Evolutionary conservation across 345 rosid species (phyloP).

Genomic region (Eucalyptus marginata): DNA sequence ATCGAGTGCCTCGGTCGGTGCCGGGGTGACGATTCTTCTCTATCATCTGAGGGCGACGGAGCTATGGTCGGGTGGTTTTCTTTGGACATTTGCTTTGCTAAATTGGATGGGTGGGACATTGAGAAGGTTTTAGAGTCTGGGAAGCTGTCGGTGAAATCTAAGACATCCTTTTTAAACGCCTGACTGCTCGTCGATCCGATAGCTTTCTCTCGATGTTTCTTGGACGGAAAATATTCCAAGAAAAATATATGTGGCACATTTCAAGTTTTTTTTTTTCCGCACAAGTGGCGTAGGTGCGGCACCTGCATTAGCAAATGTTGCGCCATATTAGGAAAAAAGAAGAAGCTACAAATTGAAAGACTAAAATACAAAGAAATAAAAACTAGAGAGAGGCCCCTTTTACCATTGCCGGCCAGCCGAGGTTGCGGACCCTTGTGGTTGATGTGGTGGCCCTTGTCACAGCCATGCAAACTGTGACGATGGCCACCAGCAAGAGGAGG

Average conservation of each 20-base stretch:
- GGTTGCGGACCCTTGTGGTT: background rate
- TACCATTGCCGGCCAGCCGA: accelerated
- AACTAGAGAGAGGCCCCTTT: background rate
- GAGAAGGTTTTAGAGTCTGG: background rate
- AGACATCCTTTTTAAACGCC: background rate
- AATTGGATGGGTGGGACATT: background rate
- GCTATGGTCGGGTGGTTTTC: background rate
- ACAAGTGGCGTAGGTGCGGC: background rate
- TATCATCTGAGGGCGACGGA: background rate
- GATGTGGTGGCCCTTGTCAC: background rate
- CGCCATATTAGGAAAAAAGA: background rate
- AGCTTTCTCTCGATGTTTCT: background rate
- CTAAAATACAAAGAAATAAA: too few relatives aligned
- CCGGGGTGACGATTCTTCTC: background rate
- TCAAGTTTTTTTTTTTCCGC: background rate
- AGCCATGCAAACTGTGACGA: too few relatives aligned
- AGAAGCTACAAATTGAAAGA: background rate
- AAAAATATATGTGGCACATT: background rate
- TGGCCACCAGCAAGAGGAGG: background rate
- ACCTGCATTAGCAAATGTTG: background rate
- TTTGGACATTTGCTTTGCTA: background rate
- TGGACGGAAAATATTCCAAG: too few relatives aligned
- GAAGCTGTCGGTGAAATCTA: background rate
- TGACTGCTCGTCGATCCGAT: background rate
- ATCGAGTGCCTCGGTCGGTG: background rate